These are phyloP conservation scores for Candolleomyces eurysporus DNA, from an alignment of 768 basidiomycete species.

Conservation along the genomic window DNA sequence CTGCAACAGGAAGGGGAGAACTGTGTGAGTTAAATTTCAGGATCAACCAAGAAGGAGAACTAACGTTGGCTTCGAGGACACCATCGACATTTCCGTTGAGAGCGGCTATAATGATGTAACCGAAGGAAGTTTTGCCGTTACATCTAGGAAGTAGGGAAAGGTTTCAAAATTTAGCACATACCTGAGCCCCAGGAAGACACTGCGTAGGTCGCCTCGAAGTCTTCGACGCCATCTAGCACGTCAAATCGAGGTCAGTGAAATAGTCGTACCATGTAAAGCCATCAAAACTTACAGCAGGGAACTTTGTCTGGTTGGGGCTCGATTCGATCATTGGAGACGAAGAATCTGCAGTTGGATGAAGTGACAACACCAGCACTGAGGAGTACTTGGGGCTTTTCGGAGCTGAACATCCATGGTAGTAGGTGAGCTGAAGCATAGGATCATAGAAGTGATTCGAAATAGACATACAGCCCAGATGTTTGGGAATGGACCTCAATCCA, in stretches of 20 bases:
- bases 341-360: slow-evolving; percentile 18
- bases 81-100: slow-evolving; percentile 21
- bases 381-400: slow-evolving; percentile 29
- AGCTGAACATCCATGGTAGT: slow-evolving; percentile 9
- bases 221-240: slow-evolving; percentile 12
- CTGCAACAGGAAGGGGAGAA: too few relatives aligned
- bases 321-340: slow-evolving; percentile 29
- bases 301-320: slow-evolving; percentile 14
- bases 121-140: background rate
- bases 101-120: slow-evolving; percentile 7
- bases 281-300: slow-evolving; percentile 14
- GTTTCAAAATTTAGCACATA: background rate
- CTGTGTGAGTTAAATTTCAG: too few relatives aligned
- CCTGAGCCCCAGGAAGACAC: slow-evolving; percentile 23
- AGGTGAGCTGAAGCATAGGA: too few relatives aligned
- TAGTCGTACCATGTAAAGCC: background rate
- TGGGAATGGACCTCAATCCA: slow-evolving; percentile 29
- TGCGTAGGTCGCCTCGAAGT: slow-evolving; percentile 22
- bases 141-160: background rate
- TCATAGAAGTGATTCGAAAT: background rate
- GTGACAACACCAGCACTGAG: slow-evolving; percentile 30
- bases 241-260: background rate
- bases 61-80: slow-evolving; percentile 23
- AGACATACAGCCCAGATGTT: slow-evolving; percentile 13
- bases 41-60: background rate